Evolutionary conservation across 768 basidiomycete genomes (phyloP), one percentile per base, ranked within the genome.

Genomic region (Lentinus brumalis): DNA sequence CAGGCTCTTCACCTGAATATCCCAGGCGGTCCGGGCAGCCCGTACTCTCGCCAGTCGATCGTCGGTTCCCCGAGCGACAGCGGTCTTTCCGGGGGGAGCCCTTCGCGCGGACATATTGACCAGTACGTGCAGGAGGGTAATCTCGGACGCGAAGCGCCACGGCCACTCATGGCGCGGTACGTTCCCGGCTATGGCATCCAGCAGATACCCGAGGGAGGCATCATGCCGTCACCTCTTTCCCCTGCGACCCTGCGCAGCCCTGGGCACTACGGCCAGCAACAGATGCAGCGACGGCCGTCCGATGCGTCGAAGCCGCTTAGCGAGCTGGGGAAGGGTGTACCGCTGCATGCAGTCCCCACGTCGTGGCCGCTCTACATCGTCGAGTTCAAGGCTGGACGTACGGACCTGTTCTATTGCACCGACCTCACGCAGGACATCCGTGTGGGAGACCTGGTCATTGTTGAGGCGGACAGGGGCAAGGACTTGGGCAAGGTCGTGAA

Each of bases 321-420:
- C 41, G 84, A 94, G 11, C 86, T 96, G 26, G 96, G 96, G 52
- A 89, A 89, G 69, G 96, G 96, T 39, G 85, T 98, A 0, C 94
- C 95, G 0, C 81, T 98, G 16, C 86, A 89, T 70, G 75, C 89
- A 50, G 88, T 99, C 44, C 89, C 95, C 0, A 73, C 89, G 12
- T 86, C 87, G 39, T 92, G 90, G 79, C 94, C 91, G n/a, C 83
- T 99, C 8, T 98, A 85, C 81, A 96, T 98, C 67, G 91, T 98
- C 67, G 92, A 97, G 74, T 99, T 99, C 83, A 99, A 98, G 76
- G 96, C 96, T 0, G 94, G 94, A 0, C 86, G 96, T 42, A 94
- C 94, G 63, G 96, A 98, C 73, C 77, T 99, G 30, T 98, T 95
- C 76, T 98, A 97, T 74, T 81, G 88, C 62, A 89, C 87, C 0